These are phyloP conservation scores for Solanum boliviense DNA, from an alignment of 257 asterid genomes.

Conservation along the genomic window DNA sequence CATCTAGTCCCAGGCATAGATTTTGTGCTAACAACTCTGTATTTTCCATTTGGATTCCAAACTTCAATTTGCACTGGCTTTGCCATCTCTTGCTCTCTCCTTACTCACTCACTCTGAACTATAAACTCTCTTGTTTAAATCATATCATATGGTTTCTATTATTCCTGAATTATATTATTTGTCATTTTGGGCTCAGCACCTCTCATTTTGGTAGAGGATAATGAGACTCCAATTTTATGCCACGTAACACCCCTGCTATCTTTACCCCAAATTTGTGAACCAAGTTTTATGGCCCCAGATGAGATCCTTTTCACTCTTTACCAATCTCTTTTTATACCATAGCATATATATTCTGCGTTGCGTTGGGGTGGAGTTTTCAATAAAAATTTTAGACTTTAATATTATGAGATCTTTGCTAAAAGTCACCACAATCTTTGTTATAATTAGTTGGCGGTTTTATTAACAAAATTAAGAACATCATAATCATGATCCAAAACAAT, in stretches of 20 bases:
- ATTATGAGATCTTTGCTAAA: too few species aligned
- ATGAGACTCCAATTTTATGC: slow-evolving; percentile 13
- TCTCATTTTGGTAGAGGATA: slow-evolving; percentile 29
- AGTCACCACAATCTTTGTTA: too few species aligned
- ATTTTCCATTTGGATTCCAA: slow-evolving; percentile 82
- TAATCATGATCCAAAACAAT: neutral
- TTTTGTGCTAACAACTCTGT: slow-evolving; percentile 85
- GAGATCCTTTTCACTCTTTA: neutral
- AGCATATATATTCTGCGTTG: too few species aligned
- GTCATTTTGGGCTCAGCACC: slow-evolving; percentile 10
- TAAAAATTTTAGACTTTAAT: too few species aligned
- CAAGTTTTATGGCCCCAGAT: neutral
- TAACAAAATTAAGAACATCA: neutral
- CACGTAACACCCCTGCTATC: slow-evolving; percentile 32
- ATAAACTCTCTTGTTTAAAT: neutral
- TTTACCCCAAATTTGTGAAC: neutral
- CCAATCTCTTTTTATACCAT: neutral
- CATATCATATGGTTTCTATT: neutral
- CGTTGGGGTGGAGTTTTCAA: too few species aligned
- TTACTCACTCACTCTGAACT: neutral
- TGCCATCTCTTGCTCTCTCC: slow-evolving; percentile 30
- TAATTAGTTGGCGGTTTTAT: neutral
- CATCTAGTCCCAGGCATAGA: slow-evolving; percentile 96
- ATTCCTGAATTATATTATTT: neutral
- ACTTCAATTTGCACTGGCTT: slow-evolving; percentile 77